Percentiles rank a stretch among this genome's conserved stretches.
Evolutionary conservation across 352 stramenopile genomes (phyloP).

Genomic region (Globisporangium emineosum): DNA sequence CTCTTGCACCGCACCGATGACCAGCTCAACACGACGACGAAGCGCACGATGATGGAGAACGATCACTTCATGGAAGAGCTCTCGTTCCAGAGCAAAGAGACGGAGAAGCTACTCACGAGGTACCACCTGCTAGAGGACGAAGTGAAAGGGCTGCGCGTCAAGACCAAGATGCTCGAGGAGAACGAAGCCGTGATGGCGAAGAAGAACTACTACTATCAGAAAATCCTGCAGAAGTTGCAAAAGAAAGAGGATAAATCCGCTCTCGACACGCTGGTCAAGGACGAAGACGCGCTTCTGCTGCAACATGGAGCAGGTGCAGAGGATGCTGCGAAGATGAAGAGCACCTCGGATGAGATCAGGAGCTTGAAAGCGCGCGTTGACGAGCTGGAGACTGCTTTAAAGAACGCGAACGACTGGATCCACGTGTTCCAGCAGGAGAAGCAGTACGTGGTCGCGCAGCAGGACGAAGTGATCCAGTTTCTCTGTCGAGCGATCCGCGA

Average conservation of each 20-base stretch:
- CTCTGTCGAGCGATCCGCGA: constrained; percentile 40
- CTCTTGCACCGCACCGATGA: constrained; percentile 56
- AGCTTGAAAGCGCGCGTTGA: constrained; percentile 16
- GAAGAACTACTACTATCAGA: constrained; percentile 73
- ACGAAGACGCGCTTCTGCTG: background rate
- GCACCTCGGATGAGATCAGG: constrained; percentile 11
- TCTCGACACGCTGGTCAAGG: constrained; percentile 11
- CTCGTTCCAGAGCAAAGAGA: constrained; percentile 67
- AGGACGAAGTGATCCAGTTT: constrained; percentile 70
- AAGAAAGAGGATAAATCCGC: constrained; percentile 18
- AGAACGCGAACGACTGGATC: constrained; percentile 44
- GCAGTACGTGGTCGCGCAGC: constrained; percentile 52
- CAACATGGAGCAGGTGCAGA: background rate
- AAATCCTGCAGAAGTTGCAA: constrained; percentile 56
- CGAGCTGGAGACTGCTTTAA: constrained; percentile 29
- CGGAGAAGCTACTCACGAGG: constrained; percentile 58
- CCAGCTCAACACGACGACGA: constrained; percentile 64
- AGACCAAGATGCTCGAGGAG: constrained; percentile 47
- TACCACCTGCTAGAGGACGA: constrained; percentile 44
- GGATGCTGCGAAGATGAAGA: constrained; percentile 16
- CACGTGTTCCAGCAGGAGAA: constrained; percentile 48
- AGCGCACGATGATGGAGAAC: constrained; percentile 81
- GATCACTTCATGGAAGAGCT: constrained; percentile 74
- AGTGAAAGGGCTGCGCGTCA: constrained; percentile 35
- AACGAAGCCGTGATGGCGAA: constrained; percentile 58